A percentile compares a stretch with the other conserved stretches of the same genome.
Conservation (phyloP, 805 yeast species). For the Lachancea lanzarotensis region DNA sequence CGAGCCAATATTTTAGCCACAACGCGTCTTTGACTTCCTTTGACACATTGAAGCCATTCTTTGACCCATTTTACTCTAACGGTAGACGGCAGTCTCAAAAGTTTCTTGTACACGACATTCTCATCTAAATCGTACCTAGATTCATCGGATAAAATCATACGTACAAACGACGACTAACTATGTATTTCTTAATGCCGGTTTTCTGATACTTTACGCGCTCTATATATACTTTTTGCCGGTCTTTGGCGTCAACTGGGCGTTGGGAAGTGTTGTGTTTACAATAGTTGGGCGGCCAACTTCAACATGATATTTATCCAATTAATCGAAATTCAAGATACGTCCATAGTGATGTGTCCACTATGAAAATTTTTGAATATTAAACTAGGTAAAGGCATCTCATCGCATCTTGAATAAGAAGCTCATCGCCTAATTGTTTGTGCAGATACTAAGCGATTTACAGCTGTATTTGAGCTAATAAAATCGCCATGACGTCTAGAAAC, state of each 20-base stretch:
- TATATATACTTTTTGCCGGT: too few species aligned
- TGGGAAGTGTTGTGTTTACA: too few species aligned
- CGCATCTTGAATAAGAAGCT: conserved; percentile 12
- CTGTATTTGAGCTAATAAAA: too few species aligned
- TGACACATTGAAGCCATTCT: conserved; percentile 21
- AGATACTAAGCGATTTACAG: too few species aligned
- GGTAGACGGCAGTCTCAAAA: conserved; percentile 17
- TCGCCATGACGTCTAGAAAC: background rate
- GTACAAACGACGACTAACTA: background rate
- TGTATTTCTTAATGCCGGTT: too few species aligned
- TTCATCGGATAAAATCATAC: conserved; percentile 10
- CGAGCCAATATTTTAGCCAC: conserved; percentile 6
- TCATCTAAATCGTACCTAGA: conserved; percentile 16
- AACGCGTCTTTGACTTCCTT: conserved; percentile 1
- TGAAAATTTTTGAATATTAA: conserved; percentile 3
- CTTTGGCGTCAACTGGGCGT: too few species aligned
- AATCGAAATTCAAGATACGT: too few species aligned
- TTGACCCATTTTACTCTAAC: conserved; percentile 16
- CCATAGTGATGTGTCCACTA: too few species aligned
- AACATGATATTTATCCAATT: background rate
- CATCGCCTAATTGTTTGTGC: background rate
- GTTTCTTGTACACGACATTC: conserved; percentile 13
- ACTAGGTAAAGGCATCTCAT: conserved; percentile 16
- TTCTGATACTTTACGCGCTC: too few species aligned
- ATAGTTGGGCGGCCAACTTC: background rate